These are phyloP conservation scores for Dactylonectria estremocensis DNA, from an alignment of 2,329 filamentous ascomycete species.

Conservation along the genomic window DNA sequence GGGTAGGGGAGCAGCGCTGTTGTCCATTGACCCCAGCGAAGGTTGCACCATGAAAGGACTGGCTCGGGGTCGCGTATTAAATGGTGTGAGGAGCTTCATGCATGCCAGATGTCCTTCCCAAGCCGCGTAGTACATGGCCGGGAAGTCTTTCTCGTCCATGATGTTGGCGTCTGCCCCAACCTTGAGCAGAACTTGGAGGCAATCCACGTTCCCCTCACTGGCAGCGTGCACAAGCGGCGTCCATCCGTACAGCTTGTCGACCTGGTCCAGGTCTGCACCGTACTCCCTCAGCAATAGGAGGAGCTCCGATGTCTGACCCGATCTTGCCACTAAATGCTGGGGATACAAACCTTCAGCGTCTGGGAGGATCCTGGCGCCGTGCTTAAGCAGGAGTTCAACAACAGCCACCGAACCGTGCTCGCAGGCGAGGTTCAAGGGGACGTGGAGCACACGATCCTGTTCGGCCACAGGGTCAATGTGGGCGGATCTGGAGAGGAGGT, in stretches of 20 bases:
- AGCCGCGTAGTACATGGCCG: conserved; percentile 97
- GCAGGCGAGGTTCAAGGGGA: conserved; percentile 94
- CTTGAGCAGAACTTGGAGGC: conserved; percentile 85
- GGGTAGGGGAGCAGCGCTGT: conserved; percentile 67
- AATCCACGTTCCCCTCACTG: conserved; percentile 94
- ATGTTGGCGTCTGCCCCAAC: conserved; percentile 84
- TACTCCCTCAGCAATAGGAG: conserved; percentile 86
- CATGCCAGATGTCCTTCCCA: conserved; percentile 98
- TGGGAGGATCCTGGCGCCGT: conserved; percentile 86
- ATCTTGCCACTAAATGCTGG: conserved; percentile 95
- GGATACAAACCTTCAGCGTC: conserved; percentile 97
- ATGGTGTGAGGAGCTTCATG: conserved; percentile 86
- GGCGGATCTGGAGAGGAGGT: conserved; percentile 83
- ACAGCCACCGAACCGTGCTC: conserved; percentile 91
- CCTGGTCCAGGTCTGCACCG: conserved; percentile 90
- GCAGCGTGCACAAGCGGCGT: conserved; percentile 96
- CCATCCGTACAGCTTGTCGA: conserved; percentile 98
- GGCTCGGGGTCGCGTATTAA: conserved; percentile 61
- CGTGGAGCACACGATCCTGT: conserved; percentile 92
- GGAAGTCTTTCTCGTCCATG: conserved; percentile 91
- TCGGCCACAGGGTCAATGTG: conserved; percentile 89
- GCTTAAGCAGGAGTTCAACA: conserved; percentile 86
- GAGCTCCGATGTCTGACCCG: conserved; percentile 85
- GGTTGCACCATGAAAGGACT: conserved; percentile 63
- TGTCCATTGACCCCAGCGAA: conserved; percentile 60